These are phyloP conservation scores for Linnemannia elongata DNA, from an alignment of 192 early-diverging fungal species.

Conservation along the genomic window DNA sequence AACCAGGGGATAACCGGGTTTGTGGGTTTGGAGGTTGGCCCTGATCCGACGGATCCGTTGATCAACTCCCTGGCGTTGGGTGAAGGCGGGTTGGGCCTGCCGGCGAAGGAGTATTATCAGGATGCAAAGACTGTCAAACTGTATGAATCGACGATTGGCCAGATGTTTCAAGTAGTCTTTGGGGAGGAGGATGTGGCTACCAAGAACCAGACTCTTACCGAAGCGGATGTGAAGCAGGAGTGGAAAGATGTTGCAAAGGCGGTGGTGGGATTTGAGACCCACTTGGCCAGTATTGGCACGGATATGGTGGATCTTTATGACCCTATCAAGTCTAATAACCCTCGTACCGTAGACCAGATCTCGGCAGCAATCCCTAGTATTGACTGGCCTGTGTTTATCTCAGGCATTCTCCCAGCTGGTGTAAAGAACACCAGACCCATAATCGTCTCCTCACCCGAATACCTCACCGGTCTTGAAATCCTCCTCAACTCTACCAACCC, in stretches of 20 bases:
- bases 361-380: constrained; percentile 13
- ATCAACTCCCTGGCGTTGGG: not conserved
- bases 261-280: constrained; percentile 64
- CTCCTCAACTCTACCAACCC: not conserved
- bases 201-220: not conserved
- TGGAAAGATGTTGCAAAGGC: constrained; percentile 39
- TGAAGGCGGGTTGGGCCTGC: not conserved
- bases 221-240: not conserved
- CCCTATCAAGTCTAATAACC: constrained; percentile 34
- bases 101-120: constrained; percentile 64
- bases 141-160: constrained; percentile 54
- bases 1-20: constrained; percentile 30
- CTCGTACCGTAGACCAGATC: constrained; percentile 33
- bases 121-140: constrained; percentile 46
- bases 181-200: not conserved
- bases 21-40: constrained; percentile 55
- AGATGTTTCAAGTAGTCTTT: constrained; percentile 44
- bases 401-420: not conserved
- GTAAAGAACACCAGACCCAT: constrained; percentile 10
- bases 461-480: constrained; percentile 21
- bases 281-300: constrained; percentile 52
- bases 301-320: constrained; percentile 10
- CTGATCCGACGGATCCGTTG: constrained; percentile 56
- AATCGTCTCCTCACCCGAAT: constrained; percentile 20
- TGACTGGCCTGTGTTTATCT: constrained; percentile 52